phyloP scores from a whole-genome alignment of 768 basidiomycete genomes.

The Boletus eberwhitei region DNA sequence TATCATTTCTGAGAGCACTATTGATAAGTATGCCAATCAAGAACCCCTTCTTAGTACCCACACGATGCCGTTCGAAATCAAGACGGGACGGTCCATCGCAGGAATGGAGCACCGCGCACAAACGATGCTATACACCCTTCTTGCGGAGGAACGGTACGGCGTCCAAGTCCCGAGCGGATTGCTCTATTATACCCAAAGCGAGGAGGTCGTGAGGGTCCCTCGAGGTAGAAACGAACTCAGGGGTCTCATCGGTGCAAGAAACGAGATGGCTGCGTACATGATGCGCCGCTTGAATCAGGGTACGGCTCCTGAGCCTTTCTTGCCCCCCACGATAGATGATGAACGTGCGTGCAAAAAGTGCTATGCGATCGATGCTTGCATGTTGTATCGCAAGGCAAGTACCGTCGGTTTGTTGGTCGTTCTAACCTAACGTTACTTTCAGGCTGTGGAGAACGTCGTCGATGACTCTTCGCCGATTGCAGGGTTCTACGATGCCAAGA shows the following conservation, averaged over 20 bases:
- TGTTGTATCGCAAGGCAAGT: slow-evolving; percentile 85
- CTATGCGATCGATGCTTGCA: slow-evolving; percentile 81
- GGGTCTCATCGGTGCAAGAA: slow-evolving; percentile 76
- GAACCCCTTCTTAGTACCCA: slow-evolving; percentile 23
- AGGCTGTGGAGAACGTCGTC: slow-evolving; percentile 69
- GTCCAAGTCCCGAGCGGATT: slow-evolving; percentile 77
- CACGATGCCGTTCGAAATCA: slow-evolving; percentile 86
- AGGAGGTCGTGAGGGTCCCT: slow-evolving; percentile 82
- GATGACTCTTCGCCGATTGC: slow-evolving; percentile 53
- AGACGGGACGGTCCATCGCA: slow-evolving; percentile 79
- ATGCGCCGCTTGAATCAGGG: slow-evolving; percentile 42
- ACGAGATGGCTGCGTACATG: slow-evolving; percentile 81
- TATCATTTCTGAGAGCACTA: slow-evolving; percentile 48
- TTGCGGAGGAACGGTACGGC: slow-evolving; percentile 89
- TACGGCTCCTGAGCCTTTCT: slow-evolving; percentile 48
- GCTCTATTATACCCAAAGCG: slow-evolving; percentile 91
- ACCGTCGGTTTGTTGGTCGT: background rate
- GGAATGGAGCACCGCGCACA: slow-evolving; percentile 95
- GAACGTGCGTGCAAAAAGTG: slow-evolving; percentile 75
- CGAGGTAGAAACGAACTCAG: slow-evolving; percentile 78
- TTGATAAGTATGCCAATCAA: slow-evolving; percentile 16
- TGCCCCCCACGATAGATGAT: slow-evolving; percentile 87
- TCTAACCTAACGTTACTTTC: slow-evolving; percentile 4
- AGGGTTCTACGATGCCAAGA: slow-evolving; percentile 73
- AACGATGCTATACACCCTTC: slow-evolving; percentile 93